These are phyloP conservation scores for Yarrowia phangngaensis DNA, from an alignment of 805 yeast species.

Conservation along the genomic window DNA sequence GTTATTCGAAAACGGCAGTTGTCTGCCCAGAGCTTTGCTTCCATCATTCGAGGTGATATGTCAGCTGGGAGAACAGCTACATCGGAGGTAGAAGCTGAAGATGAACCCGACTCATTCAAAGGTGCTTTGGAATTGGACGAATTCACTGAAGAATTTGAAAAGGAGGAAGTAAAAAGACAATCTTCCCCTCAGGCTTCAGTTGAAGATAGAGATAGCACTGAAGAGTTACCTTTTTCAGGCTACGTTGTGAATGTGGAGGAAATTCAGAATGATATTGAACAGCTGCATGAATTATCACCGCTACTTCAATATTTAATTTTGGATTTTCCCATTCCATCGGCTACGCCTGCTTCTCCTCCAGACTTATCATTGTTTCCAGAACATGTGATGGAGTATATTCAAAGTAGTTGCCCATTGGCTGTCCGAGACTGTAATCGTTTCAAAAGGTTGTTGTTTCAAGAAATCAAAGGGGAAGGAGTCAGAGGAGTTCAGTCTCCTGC, in stretches of 20 bases:
- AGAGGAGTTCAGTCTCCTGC: constrained; percentile 11
- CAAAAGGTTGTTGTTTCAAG: background rate
- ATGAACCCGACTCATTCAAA: no score
- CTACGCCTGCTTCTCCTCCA: background rate
- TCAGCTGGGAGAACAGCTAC: background rate
- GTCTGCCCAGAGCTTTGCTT: constrained; percentile 20
- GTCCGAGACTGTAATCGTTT: background rate
- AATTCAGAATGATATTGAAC: constrained; percentile 1
- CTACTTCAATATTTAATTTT: constrained; percentile 8
- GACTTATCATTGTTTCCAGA: constrained; percentile 1
- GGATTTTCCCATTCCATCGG: constrained; percentile 1
- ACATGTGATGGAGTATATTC: constrained; percentile 1
- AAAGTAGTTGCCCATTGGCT: background rate
- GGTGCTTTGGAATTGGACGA: no score
- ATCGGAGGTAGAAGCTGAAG: no score
- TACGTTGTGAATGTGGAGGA: background rate
- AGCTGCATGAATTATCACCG: constrained; percentile 7
- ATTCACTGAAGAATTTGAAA: no score
- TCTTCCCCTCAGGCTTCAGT: no score
- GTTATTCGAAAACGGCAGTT: constrained; percentile 9
- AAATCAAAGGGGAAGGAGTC: constrained; percentile 16
- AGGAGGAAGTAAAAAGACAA: background rate
- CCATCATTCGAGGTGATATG: constrained; percentile 6
- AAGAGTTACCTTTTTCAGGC: no score
- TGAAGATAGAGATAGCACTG: no score